A percentile compares a stretch with the other conserved stretches of the same genome.
Conservation (phyloP, 2,329 filamentous ascomycete species). For the Trichoderma simmonsii region DNA sequence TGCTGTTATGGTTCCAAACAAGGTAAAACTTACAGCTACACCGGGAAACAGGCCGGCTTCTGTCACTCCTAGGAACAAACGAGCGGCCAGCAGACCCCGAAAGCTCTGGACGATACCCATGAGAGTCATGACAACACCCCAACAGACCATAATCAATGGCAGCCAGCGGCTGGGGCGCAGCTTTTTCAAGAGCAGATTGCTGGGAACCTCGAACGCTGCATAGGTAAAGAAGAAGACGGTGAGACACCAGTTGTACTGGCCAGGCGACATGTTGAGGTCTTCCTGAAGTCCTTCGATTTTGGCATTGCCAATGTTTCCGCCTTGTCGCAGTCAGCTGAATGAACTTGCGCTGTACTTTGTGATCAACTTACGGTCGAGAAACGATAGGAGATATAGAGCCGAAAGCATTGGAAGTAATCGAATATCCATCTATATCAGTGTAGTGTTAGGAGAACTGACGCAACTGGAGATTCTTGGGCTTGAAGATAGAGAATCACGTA, state of each 20-base stretch:
- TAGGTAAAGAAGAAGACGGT: constrained; percentile 78
- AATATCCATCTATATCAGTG: constrained; percentile 44
- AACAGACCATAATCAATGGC: constrained; percentile 69
- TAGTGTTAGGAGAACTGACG: constrained; percentile 12
- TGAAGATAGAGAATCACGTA: constrained; percentile 21
- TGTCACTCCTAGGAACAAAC: constrained; percentile 61
- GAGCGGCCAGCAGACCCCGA: constrained; percentile 45
- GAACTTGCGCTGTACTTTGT: background rate
- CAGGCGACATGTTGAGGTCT: constrained; percentile 54
- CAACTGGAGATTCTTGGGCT: no score
- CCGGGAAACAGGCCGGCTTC: constrained; percentile 67
- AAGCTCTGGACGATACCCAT: constrained; percentile 53
- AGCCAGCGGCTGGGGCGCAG: constrained; percentile 72
- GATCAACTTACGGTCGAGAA: constrained; percentile 54
- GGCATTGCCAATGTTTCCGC: constrained; percentile 64
- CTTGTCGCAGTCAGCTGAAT: constrained; percentile 17
- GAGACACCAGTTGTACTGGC: constrained; percentile 69
- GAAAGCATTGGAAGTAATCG: constrained; percentile 62
- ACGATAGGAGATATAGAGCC: constrained; percentile 64
- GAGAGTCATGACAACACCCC: constrained; percentile 47
- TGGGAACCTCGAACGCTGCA: constrained; percentile 70
- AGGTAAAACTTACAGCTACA: constrained; percentile 42
- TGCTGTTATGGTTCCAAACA: background rate
- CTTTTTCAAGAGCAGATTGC: constrained; percentile 72
- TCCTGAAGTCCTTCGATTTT: constrained; percentile 59